Percentiles rank a stretch among this genome's conserved stretches.
Conservation (phyloP, 2,329 filamentous ascomycete species). For the Xylaria sp. region DNA sequence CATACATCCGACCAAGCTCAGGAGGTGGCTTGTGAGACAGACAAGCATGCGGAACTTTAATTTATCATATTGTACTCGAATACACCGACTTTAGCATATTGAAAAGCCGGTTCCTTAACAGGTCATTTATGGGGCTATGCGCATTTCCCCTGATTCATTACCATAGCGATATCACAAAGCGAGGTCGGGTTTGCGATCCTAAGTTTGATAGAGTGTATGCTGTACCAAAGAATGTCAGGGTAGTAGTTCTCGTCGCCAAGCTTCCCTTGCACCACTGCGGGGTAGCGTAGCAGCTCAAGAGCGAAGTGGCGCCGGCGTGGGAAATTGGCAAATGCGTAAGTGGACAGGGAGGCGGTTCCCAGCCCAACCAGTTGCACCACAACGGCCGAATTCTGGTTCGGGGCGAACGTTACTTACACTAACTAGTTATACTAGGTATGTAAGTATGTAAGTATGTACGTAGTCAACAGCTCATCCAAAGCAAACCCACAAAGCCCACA, state of each 20-base stretch:
- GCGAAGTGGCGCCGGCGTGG: slow-evolving; percentile 23
- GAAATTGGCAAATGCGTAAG: slow-evolving; percentile 31
- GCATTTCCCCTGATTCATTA: slow-evolving; percentile 2
- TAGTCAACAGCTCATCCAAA: slow-evolving; percentile 1
- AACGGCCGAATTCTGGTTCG: slow-evolving; percentile 30
- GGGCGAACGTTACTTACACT: no score
- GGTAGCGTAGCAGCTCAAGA: slow-evolving; percentile 30
- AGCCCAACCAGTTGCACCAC: slow-evolving; percentile 26
- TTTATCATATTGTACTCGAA: slow-evolving; percentile 18
- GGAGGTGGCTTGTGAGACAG: slow-evolving; percentile 14
- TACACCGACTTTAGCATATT: slow-evolving; percentile 1
- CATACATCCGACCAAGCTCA: neutral
- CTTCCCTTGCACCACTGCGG: slow-evolving; percentile 20
- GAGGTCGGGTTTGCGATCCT: neutral
- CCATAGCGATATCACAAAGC: neutral
- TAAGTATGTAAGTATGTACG: no score
- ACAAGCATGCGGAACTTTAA: neutral
- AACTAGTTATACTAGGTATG: no score
- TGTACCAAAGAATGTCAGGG: neutral
- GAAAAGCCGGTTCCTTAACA: neutral
- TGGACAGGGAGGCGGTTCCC: slow-evolving; percentile 21
- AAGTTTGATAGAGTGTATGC: neutral
- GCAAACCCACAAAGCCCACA: no score
- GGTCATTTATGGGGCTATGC: neutral
- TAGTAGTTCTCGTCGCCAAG: slow-evolving; percentile 25